Conservation (phyloP, 495 filamentous ascomycete species). For the Penicillium odoratum region DNA sequence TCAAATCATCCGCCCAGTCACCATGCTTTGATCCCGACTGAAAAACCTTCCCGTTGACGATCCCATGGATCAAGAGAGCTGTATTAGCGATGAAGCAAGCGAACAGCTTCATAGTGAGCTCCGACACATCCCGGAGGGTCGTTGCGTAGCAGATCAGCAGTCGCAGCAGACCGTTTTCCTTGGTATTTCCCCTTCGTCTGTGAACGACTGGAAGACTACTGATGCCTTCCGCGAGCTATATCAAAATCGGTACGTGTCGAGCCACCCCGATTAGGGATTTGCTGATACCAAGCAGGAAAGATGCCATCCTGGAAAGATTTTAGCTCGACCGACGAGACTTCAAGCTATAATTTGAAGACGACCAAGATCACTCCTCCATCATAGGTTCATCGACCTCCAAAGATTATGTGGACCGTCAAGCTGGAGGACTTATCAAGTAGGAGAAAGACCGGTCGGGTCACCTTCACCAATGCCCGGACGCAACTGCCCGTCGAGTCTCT, state of each 20-base stretch:
- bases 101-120: no score
- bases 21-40: no score
- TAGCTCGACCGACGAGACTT: not conserved
- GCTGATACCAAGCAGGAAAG: not conserved
- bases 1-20: no score
- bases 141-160: no score
- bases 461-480: constrained; percentile 10
- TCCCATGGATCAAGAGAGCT: no score
- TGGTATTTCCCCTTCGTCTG: not conserved
- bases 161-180: not conserved
- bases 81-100: no score
- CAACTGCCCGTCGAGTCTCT: constrained; percentile 10
- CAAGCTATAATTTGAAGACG: not conserved
- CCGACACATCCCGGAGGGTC: no score
- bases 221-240: not conserved
- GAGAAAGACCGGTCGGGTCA: constrained; percentile 14
- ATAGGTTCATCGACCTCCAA: not conserved
- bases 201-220: not conserved
- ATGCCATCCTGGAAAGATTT: not conserved
- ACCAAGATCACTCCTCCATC: not conserved
- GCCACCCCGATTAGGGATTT: not conserved
- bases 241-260: not conserved
- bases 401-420: not conserved
- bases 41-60: no score
- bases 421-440: constrained; percentile 13